Percentiles rank a stretch among this genome's conserved stretches.
These are phyloP conservation scores for Nicotiana sylvestris DNA, from an alignment of 257 asterid genomes.

Conservation along the genomic window DNA sequence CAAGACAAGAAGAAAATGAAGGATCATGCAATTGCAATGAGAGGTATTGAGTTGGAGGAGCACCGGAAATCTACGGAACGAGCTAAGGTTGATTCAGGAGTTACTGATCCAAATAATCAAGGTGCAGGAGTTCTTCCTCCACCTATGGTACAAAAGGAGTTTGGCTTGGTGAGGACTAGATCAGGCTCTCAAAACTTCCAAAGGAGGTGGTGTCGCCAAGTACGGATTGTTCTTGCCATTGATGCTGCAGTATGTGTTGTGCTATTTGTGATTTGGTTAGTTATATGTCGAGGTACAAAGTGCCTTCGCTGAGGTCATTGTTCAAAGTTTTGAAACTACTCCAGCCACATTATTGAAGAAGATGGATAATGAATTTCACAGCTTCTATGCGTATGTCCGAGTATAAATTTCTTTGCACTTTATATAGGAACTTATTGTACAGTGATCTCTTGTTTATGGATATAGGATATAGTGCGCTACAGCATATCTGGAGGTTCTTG, in stretches of 20 bases:
- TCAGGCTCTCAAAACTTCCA: slow-evolving; percentile 29
- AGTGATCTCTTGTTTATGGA: background rate
- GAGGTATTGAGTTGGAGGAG: slow-evolving; percentile 48
- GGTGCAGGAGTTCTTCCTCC: slow-evolving; percentile 31
- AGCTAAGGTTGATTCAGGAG: slow-evolving; percentile 25
- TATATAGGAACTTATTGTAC: background rate
- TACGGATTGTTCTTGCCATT: slow-evolving; percentile 53
- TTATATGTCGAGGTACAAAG: slow-evolving; percentile 50
- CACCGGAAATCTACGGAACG: slow-evolving; percentile 39
- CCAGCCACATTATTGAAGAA: background rate
- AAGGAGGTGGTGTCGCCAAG: slow-evolving; percentile 59
- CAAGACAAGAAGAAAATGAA: slow-evolving; percentile 52
- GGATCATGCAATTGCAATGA: slow-evolving; percentile 36
- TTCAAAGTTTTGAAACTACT: background rate
- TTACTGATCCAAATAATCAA: slow-evolving; percentile 23
- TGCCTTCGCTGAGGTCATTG: slow-evolving; percentile 39
- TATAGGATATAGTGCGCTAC: background rate
- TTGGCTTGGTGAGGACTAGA: slow-evolving; percentile 28
- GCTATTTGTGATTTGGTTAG: slow-evolving; percentile 58
- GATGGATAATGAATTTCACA: background rate
- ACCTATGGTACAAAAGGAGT: slow-evolving; percentile 29
- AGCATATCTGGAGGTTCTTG: background rate
- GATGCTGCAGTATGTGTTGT: slow-evolving; percentile 55
- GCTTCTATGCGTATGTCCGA: background rate
- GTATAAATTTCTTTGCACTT: background rate